Evolutionary conservation across 164 flowering plant genomes (phyloP), one percentile per base, ranked within the genome.

Genomic region (Vitis labrusca): DNA sequence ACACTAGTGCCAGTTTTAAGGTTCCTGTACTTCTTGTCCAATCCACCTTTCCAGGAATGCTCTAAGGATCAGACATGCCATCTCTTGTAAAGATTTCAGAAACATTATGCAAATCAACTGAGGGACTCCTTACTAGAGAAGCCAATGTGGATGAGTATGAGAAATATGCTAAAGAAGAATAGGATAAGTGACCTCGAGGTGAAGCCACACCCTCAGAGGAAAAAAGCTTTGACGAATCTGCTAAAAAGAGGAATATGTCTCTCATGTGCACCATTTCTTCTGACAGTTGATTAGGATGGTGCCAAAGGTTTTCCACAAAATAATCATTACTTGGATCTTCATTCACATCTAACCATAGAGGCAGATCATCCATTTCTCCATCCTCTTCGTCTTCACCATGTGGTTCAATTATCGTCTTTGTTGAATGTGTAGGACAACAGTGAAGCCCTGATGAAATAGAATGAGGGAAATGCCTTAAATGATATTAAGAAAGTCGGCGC

Each of bases 221-320:
- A 65, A 78, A 68, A 50, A 65, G 59, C 70, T 83, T 78, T 48
- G 85, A 73, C 9, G 79, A 71, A 76, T 83, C 81, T 49, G 84
- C 73, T 23, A 83, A 70, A 56, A 58, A 71, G 37, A 81, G 62
- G 56, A 79, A 83, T 50, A 83, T 83, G 66, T 81, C 73, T 75
- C 74, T 83, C 86, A 83, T 83, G 68, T 17, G 55, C 65, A 83
- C 82, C 86, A 83, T 83, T 71, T 83, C 79, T 75, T 83, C 84
- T 8, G 84, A 83, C 16, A 83, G 78, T 51, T 63, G 71, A 72
- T 80, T 80, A 30, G 86, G 86, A 16, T 81, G 63, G 15, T 79
- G 54, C 76, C 80, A 70, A 30, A 80, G 79, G 61, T 63, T 67
- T 65, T 79, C 67, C 57, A 66, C 19, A 74, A 60, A 44, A 56